Percentiles rank a stretch among this genome's conserved stretches.
phyloP scores from a whole-genome alignment of 441 rosid species.

The Pelargonium australe region DNA sequence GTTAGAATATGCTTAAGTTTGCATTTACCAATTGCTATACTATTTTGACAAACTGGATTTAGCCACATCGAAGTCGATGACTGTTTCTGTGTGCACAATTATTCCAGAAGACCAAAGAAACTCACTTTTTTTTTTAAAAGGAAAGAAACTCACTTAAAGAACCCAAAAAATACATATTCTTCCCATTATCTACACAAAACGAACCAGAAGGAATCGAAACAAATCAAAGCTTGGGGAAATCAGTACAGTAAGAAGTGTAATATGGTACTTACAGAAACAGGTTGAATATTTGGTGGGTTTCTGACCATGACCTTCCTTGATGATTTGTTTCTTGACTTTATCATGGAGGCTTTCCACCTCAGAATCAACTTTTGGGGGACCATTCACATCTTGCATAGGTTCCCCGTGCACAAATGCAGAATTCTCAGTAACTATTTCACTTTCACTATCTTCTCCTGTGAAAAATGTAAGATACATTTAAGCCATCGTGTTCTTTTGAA shows the following conservation, averaged over 20 bases:
- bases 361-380: conserved; percentile 67
- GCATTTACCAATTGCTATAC: background rate
- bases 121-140: too few species aligned
- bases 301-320: conserved; percentile 84
- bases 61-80: background rate
- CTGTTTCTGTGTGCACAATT: background rate
- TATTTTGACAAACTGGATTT: background rate
- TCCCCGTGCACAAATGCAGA: conserved; percentile 51
- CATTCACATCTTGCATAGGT: conserved; percentile 48
- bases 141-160: background rate
- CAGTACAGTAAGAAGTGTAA: background rate
- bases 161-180: background rate
- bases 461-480: background rate
- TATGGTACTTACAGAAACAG: conserved; percentile 63
- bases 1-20: background rate
- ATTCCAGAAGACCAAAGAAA: background rate
- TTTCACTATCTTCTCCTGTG: conserved; percentile 44
- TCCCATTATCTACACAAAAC: background rate
- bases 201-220: background rate
- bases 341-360: conserved; percentile 60
- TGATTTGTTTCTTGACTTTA: conserved; percentile 78
- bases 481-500: background rate
- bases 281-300: conserved; percentile 87
- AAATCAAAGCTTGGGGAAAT: background rate
- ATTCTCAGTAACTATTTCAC: conserved; percentile 51